Evolutionary conservation across 2,329 filamentous ascomycete genomes (phyloP).

Genomic region (Penicillium capsulatum): DNA sequence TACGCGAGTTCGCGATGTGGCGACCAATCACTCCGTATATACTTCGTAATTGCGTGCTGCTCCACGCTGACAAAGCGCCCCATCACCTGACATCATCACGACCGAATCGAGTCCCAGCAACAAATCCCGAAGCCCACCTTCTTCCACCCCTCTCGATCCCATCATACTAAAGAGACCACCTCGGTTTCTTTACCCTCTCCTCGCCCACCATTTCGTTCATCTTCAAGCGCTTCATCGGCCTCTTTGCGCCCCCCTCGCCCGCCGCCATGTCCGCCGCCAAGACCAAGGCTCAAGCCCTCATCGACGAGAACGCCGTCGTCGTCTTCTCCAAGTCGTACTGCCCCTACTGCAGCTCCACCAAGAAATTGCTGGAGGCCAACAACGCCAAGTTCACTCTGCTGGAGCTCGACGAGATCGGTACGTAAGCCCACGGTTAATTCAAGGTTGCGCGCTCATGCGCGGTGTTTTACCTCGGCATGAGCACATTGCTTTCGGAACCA

Average conservation of each 20-base stretch:
- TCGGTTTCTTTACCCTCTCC: slow-evolving; percentile 33
- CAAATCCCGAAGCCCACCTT: no score
- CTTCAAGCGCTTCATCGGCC: slow-evolving; percentile 66
- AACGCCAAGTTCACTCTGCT: slow-evolving; percentile 69
- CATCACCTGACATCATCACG: slow-evolving; percentile 24
- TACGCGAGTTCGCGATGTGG: no score
- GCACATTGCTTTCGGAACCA: no score
- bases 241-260: slow-evolving; percentile 52
- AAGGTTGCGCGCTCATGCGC: no score
- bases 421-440: no score
- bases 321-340: slow-evolving; percentile 98
- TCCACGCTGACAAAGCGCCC: slow-evolving; percentile 14
- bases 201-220: slow-evolving; percentile 61
- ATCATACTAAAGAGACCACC: slow-evolving; percentile 9
- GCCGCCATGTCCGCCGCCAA: slow-evolving; percentile 77
- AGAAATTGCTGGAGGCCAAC: slow-evolving; percentile 65
- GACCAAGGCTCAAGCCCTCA: slow-evolving; percentile 77
- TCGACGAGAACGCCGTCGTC: slow-evolving; percentile 83
- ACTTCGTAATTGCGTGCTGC: no score
- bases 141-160: neutral
- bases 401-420: slow-evolving; percentile 83
- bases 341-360: slow-evolving; percentile 81
- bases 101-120: slow-evolving; percentile 7
- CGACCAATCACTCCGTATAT: no score
- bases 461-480: neutral